phyloP scores from a whole-genome alignment of 768 basidiomycete species.

The Russula sp. region DNA sequence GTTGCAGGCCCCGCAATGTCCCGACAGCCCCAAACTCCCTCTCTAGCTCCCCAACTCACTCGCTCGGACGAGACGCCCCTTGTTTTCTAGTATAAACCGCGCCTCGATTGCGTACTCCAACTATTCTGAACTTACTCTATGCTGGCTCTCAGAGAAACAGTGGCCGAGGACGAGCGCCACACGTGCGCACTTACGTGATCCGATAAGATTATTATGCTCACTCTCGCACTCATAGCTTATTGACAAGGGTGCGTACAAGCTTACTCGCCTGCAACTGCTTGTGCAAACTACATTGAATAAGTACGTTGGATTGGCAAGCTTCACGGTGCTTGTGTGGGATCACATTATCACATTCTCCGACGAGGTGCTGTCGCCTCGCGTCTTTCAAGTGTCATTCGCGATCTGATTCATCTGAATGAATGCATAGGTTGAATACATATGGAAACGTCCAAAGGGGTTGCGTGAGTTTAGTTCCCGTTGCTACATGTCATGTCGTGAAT shows the following conservation, averaged over 20 bases:
- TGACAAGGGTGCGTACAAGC: not conserved
- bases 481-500: not conserved
- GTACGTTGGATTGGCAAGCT: constrained; percentile 49
- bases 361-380: constrained; percentile 31
- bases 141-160: not conserved
- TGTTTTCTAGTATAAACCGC: not conserved
- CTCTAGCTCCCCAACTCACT: not conserved
- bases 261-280: no score
- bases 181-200: not conserved
- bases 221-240: not conserved
- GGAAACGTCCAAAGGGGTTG: constrained; percentile 43
- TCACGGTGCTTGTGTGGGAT: constrained; percentile 50
- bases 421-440: constrained; percentile 44
- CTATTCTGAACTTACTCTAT: not conserved
- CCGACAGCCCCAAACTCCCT: not conserved
- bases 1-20: not conserved
- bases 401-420: not conserved
- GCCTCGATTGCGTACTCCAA: not conserved
- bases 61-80: not conserved
- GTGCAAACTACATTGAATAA: constrained; percentile 21
- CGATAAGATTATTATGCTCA: no score
- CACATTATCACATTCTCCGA: constrained; percentile 48
- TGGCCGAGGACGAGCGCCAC: not conserved
- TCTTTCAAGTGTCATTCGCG: not conserved
- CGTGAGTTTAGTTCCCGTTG: constrained; percentile 32